Percentiles rank a stretch among this genome's conserved stretches.
Evolutionary conservation across 192 early-diverging fungal genomes (phyloP).

Genomic region (Dissophora globulifera): DNA sequence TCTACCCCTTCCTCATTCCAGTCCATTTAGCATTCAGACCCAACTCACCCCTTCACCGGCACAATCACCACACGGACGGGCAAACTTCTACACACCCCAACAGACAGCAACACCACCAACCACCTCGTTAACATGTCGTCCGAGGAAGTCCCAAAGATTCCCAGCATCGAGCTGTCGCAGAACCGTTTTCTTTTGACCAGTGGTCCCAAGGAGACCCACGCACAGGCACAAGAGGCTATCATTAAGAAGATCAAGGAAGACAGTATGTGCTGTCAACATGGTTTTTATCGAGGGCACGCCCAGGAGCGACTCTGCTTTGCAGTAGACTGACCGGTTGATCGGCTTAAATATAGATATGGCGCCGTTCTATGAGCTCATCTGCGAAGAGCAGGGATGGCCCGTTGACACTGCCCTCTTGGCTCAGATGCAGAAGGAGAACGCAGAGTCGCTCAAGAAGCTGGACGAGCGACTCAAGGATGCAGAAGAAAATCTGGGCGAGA

Average conservation of each 20-base stretch:
- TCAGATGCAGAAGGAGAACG: conserved; percentile 75
- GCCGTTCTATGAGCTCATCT: conserved; percentile 77
- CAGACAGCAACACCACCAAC: background rate
- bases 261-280: conserved; percentile 65
- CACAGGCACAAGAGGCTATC: conserved; percentile 75
- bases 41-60: background rate
- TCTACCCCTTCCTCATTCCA: no score
- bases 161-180: conserved; percentile 88
- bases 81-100: background rate
- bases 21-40: no score
- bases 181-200: conserved; percentile 81
- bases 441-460: conserved; percentile 78
- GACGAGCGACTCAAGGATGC: conserved; percentile 91
- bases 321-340: background rate
- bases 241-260: conserved; percentile 82
- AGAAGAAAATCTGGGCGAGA: conserved; percentile 92
- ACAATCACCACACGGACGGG: no score
- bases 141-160: conserved; percentile 81
- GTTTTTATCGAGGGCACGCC: no score
- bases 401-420: conserved; percentile 63
- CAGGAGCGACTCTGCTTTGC: background rate
- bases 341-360: conserved; percentile 77
- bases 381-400: conserved; percentile 70
- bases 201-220: conserved; percentile 75
- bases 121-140: conserved; percentile 64